Percentiles rank a stretch among this genome's conserved stretches.
Conservation (phyloP, 2,329 filamentous ascomycete genomes). For the Neocatenulostroma microsporum region DNA sequence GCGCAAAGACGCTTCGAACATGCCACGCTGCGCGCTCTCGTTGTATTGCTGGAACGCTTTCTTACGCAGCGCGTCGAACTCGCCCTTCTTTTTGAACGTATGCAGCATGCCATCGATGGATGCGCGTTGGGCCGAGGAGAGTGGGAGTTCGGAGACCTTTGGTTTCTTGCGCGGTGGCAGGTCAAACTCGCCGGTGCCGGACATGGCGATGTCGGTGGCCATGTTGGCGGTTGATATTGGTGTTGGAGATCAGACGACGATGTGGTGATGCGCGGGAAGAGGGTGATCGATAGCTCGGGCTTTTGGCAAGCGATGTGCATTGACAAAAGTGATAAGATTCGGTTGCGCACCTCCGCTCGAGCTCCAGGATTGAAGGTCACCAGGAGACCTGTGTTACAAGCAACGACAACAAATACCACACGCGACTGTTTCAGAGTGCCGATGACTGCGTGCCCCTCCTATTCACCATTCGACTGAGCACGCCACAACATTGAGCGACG, state of each 20-base stretch:
- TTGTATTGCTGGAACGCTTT: conserved; percentile 63
- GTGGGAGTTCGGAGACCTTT: conserved; percentile 66
- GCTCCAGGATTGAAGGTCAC: no score
- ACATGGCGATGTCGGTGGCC: conserved; percentile 20
- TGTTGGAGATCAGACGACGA: background rate
- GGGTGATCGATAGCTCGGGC: background rate
- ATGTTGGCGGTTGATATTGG: conserved; percentile 7
- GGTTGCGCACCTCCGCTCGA: background rate
- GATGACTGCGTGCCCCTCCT: no score
- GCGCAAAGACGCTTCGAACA: conserved; percentile 28
- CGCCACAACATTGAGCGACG: no score
- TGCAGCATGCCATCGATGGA: conserved; percentile 70
- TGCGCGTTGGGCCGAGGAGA: conserved; percentile 63
- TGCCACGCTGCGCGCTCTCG: conserved; percentile 47
- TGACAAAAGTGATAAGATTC: background rate
- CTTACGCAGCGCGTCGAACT: conserved; percentile 71
- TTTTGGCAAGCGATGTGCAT: background rate
- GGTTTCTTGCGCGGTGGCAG: conserved; percentile 48
- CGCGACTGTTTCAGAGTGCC: no score
- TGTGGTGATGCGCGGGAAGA: background rate
- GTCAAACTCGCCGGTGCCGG: conserved; percentile 19
- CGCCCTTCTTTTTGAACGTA: conserved; percentile 78
- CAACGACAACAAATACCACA: no score
- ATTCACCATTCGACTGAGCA: no score
- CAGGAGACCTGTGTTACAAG: no score